phyloP scores from a whole-genome alignment of 345 rosid genomes.

The Excoecaria cochinchinensis region DNA sequence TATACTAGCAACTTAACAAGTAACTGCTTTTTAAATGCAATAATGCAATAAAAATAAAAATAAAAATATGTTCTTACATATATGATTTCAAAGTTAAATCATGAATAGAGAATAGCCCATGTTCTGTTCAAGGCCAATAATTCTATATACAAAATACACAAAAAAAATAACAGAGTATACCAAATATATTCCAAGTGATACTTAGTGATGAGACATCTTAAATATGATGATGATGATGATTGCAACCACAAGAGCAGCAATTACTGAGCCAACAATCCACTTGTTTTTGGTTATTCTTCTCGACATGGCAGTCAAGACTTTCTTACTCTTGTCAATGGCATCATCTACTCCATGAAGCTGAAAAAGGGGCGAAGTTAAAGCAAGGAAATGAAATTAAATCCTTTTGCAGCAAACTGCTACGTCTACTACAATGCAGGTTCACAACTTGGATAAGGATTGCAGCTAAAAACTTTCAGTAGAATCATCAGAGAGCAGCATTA shows the following conservation, averaged over 20 bases:
- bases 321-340: constrained; percentile 40
- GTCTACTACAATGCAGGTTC: not conserved
- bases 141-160: constrained; percentile 26
- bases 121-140: not conserved
- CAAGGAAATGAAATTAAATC: not conserved
- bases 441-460: not conserved
- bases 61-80: not conserved
- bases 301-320: constrained; percentile 30
- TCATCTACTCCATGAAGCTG: constrained; percentile 41
- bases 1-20: not conserved
- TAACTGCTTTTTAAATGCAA: not conserved
- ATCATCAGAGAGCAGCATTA: not conserved
- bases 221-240: constrained; percentile 28
- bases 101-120: not conserved
- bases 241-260: constrained; percentile 31
- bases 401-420: not conserved
- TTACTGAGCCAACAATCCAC: constrained; percentile 31
- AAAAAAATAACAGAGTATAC: not conserved
- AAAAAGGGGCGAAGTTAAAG: not conserved
- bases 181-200: constrained; percentile 6
- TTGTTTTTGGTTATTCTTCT: constrained; percentile 34
- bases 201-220: constrained; percentile 34
- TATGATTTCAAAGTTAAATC: not conserved
- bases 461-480: not conserved
- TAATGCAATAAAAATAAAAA: not conserved